Evolutionary conservation across 306 rosid genomes (phyloP).

Genomic region (Gastrolobium bilobum): DNA sequence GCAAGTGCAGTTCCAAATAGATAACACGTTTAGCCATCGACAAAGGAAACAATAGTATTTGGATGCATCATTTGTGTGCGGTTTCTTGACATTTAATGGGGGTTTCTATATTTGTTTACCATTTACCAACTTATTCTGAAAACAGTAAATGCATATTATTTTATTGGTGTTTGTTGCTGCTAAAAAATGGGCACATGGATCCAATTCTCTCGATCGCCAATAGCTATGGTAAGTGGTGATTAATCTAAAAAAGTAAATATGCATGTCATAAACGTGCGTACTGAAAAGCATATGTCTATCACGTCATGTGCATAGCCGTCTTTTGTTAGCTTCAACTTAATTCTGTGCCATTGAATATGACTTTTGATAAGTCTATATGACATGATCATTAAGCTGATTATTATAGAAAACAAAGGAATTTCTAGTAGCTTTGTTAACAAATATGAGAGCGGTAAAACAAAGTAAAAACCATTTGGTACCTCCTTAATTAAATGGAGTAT

Average conservation of each 20-base stretch:
- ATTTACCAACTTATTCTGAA: background rate
- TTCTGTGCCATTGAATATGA: background rate
- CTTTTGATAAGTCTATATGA: conserved; percentile 24
- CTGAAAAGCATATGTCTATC: conserved; percentile 29
- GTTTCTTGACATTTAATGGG: background rate
- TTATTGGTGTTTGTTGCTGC: background rate
- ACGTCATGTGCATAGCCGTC: background rate
- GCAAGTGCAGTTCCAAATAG: background rate
- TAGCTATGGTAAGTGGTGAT: background rate
- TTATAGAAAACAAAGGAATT: background rate
- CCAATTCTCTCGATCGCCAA: background rate
- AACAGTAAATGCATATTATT: background rate
- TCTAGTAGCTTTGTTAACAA: background rate
- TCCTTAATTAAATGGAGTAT: background rate
- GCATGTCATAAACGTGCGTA: conserved; percentile 24
- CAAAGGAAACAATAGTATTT: background rate
- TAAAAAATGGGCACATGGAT: background rate
- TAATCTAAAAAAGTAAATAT: background rate
- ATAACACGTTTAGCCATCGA: background rate
- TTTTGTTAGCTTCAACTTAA: conserved; percentile 6
- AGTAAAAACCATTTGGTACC: background rate
- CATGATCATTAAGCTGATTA: conserved; percentile 14
- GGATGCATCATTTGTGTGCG: background rate
- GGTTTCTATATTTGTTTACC: background rate
- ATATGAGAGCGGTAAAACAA: background rate